These are phyloP conservation scores for Phytopythium oedochilum DNA, from an alignment of 352 stramenopile species.

Conservation along the genomic window DNA sequence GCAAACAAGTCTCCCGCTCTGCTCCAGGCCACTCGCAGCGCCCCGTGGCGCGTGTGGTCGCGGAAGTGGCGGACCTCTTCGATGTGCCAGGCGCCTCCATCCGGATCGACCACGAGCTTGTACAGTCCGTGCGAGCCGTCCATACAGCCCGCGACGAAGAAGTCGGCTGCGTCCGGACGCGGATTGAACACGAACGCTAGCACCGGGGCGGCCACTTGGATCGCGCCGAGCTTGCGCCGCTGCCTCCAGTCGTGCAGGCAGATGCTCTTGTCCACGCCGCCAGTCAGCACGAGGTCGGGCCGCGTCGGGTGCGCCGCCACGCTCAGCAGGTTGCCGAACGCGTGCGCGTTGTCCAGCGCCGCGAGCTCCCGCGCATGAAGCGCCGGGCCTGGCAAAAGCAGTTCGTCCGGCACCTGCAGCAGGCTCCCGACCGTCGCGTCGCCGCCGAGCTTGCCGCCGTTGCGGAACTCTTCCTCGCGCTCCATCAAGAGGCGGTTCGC, in stretches of 20 bases:
- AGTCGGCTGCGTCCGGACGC: slow-evolving; percentile 23
- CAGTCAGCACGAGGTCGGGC: slow-evolving; percentile 43
- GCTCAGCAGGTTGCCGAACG: slow-evolving; percentile 67
- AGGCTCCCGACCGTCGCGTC: slow-evolving; percentile 1
- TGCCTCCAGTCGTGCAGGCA: slow-evolving; percentile 63
- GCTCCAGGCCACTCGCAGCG: slow-evolving; percentile 68
- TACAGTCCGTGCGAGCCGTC: slow-evolving; percentile 64
- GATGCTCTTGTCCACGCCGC: slow-evolving; percentile 72
- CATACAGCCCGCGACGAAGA: slow-evolving; percentile 69
- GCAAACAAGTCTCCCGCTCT: slow-evolving; percentile 47
- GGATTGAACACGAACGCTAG: slow-evolving; percentile 65
- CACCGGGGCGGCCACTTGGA: slow-evolving; percentile 38
- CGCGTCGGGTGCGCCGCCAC: slow-evolving; percentile 38
- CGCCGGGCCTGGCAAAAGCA: slow-evolving; percentile 47
- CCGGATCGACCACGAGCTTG: slow-evolving; percentile 22
- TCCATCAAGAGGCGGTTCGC: slow-evolving; percentile 65
- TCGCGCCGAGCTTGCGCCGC: slow-evolving; percentile 33
- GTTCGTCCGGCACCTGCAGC: slow-evolving; percentile 59
- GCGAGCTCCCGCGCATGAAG: slow-evolving; percentile 21
- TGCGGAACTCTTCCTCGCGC: slow-evolving; percentile 30
- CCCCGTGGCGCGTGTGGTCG: slow-evolving; percentile 66
- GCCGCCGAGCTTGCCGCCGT: neutral
- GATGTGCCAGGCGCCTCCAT: slow-evolving; percentile 34
- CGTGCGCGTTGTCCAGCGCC: slow-evolving; percentile 42
- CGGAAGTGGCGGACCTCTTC: slow-evolving; percentile 44